phyloP scores from a whole-genome alignment of 495 filamentous ascomycete genomes.

The Penicillium canescens region DNA sequence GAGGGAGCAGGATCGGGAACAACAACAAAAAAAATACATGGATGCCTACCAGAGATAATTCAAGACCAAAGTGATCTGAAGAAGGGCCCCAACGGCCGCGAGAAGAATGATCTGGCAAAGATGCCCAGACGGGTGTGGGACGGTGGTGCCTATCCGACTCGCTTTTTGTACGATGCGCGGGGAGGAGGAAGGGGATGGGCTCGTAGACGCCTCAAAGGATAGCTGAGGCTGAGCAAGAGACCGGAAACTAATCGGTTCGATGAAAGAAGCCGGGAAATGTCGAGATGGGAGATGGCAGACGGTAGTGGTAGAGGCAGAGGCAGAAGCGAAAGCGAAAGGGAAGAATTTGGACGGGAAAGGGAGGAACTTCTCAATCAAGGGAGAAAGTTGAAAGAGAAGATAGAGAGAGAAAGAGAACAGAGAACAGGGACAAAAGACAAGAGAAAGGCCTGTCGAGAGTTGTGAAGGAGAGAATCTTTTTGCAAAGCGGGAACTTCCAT shows the following conservation, averaged over 20 bases:
- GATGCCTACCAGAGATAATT: conserved; percentile 24
- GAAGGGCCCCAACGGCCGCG: conserved; percentile 29
- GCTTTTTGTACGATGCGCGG: neutral
- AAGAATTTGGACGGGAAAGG: neutral
- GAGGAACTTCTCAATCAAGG: conserved; percentile 13
- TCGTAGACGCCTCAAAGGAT: conserved; percentile 4
- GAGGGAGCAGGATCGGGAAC: neutral
- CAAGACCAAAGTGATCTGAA: conserved; percentile 24
- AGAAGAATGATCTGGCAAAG: conserved; percentile 26
- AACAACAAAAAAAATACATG: neutral
- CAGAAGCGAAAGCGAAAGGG: no score
- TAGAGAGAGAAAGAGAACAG: conserved; percentile 8
- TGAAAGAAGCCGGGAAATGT: conserved; percentile 9
- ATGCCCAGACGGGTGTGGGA: conserved; percentile 22
- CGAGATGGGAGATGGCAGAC: conserved; percentile 10
- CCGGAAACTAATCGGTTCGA: conserved; percentile 5
- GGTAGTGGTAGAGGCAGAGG: no score
- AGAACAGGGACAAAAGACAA: conserved; percentile 2
- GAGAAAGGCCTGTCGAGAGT: conserved; percentile 16
- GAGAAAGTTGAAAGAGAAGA: conserved; percentile 2
- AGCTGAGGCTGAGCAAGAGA: conserved; percentile 7
- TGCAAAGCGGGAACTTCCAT: conserved; percentile 29
- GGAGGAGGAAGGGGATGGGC: neutral
- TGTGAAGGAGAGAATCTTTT: conserved; percentile 23
- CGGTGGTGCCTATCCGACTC: conserved; percentile 11